Base-by-base conservation (phyloP, 495 filamentous ascomycete species). In the Margaritispora aquatica region DNA sequence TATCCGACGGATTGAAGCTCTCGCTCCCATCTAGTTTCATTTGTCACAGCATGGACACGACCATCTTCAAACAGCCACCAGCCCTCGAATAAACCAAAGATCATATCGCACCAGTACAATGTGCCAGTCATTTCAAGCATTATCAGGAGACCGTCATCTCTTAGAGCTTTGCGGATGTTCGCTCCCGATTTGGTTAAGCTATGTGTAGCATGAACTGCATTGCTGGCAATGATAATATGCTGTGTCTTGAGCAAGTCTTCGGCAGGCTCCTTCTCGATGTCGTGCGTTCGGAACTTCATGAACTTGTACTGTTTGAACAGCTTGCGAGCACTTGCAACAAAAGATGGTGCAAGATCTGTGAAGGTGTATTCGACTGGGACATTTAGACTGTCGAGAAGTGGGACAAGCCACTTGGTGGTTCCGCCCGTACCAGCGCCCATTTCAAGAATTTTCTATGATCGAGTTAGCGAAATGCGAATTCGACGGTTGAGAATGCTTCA, bases 21-120 rank as follows among this genome's bases (percentile, higher is more conserved):
- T 0, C 36, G 26, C 26, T 76, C 63, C 80, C 79, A 81, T 1
- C 55, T 52, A 0, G 51, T 23, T 26, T 70, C 63, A 17, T 64
- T 55, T 0, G 70, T 65, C 7, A 82, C 55, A 0, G 77, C 77
- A 62, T 84, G 78, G 2, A 41, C 56, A 0, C 78, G 73, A 1
- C 79, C 77, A 61, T 84, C 80, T 2, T 56, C 50, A 20, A 74
- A 71, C n/a, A 70, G 50, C 80, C 80, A 84, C 80, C 80, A 84
- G 0, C 74, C 79, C 2, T 76, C 72, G 1, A 79, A 61, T 0
- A 72, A 58, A 8, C 75, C 75, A 24, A 80, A 72, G 5, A 71
- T 63, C 19, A 78, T 66, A n/a, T 75, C 72, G 31, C 69, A 70
- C 54, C 68, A 64, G 57, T 70, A 63, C 17, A 63, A 64, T 27